Percentiles rank a stretch among this genome's conserved stretches.
Evolutionary conservation across 2,329 filamentous ascomycete genomes (phyloP).

Genomic region (Lachnum nothofagi): DNA sequence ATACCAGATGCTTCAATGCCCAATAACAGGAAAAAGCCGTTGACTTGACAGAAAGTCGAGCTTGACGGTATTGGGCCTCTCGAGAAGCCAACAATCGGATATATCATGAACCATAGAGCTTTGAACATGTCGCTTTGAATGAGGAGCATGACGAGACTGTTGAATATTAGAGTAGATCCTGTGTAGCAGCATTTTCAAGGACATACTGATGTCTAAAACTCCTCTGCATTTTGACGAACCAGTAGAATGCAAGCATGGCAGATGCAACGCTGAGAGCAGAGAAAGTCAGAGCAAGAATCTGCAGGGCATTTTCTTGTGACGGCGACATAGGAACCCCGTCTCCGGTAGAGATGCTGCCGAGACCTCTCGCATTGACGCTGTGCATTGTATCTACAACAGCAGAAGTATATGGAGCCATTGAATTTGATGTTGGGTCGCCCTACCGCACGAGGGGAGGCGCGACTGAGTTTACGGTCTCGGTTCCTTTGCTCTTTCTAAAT

Average conservation of each 20-base stretch:
- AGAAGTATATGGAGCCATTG: conserved; percentile 25
- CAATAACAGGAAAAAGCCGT: conserved; percentile 61
- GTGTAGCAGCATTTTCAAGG: neutral
- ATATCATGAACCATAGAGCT: conserved; percentile 62
- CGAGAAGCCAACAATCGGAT: conserved; percentile 54
- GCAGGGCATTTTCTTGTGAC: conserved; percentile 23
- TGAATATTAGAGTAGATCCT: conserved; percentile 13
- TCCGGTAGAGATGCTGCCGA: conserved; percentile 14
- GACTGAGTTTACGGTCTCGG: conserved; percentile 3
- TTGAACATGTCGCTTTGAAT: conserved; percentile 70
- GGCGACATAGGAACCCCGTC: conserved; percentile 9
- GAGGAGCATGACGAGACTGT: conserved; percentile 67
- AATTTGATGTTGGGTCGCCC: neutral
- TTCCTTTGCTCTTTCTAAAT: conserved; percentile 1
- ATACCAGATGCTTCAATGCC: conserved; percentile 62
- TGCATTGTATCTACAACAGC: conserved; percentile 13
- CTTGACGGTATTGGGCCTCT: conserved; percentile 45
- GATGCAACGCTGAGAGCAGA: conserved; percentile 52
- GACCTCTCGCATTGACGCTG: conserved; percentile 11
- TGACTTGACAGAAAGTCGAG: conserved; percentile 60
- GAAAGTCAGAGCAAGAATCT: conserved; percentile 35
- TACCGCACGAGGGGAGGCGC: neutral
- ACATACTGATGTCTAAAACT: conserved; percentile 68
- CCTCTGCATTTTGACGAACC: conserved; percentile 69
- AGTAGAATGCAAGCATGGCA: conserved; percentile 57